Conservation (phyloP, 768 basidiomycete genomes). For the Leccinellum rugosiceps region DNA sequence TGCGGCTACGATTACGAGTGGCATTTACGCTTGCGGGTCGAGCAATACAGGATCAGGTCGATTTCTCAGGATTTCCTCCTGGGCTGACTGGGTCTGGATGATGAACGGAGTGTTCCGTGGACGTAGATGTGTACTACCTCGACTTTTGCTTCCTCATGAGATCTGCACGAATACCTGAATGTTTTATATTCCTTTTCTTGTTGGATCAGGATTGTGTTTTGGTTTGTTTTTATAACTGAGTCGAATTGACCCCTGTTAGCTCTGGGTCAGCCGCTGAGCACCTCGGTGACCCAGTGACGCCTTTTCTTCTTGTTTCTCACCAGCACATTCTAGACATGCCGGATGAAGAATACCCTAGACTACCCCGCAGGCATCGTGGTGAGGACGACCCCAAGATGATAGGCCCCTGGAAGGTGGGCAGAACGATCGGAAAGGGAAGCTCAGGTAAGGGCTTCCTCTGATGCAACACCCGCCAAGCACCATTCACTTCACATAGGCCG, state of each 20-base stretch:
- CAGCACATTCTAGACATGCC: conserved; percentile 22
- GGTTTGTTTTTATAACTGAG: conserved; percentile 10
- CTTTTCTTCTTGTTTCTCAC: not conserved
- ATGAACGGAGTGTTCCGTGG: conserved; percentile 4
- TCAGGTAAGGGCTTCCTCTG: conserved; percentile 49
- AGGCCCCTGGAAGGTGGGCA: conserved; percentile 80
- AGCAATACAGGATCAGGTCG: conserved; percentile 84
- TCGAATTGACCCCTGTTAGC: conserved; percentile 16
- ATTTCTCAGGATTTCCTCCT: conserved; percentile 88
- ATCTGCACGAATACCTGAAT: conserved; percentile 22
- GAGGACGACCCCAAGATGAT: conserved; percentile 61
- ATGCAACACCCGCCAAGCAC: not conserved
- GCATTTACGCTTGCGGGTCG: conserved; percentile 69
- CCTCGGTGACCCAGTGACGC: too few relatives aligned
- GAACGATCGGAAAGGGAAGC: conserved; percentile 78
- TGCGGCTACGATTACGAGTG: conserved; percentile 85
- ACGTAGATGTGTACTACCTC: conserved; percentile 15
- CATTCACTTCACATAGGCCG: conserved; percentile 54
- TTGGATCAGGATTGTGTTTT: conserved; percentile 2
- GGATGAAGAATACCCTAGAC: conserved; percentile 28
- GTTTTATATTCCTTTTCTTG: not conserved
- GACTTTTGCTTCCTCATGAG: conserved; percentile 13
- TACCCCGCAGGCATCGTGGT: conserved; percentile 28
- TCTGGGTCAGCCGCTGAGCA: conserved; percentile 23
- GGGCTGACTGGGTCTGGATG: conserved; percentile 53